Percentiles rank a stretch among this genome's conserved stretches.
Conservation (phyloP, 352 stramenopile species). For the Phytophthora agathidicida region DNA sequence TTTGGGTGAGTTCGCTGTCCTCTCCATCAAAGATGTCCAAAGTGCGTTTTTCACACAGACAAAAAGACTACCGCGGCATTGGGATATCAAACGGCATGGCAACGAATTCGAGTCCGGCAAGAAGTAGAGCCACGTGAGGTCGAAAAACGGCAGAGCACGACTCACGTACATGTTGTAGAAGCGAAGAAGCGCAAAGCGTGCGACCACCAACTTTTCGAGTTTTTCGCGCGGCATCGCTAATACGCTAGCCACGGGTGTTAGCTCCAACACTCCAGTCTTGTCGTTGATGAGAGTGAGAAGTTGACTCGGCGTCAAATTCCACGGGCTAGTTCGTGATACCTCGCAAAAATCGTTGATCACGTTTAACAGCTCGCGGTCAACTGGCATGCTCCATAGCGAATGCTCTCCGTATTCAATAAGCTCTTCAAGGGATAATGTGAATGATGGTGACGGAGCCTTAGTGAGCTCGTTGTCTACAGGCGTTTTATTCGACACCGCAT, state of each 20-base stretch:
- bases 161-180: conserved; percentile 80
- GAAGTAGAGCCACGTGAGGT: conserved; percentile 84
- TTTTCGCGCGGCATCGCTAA: conserved; percentile 15
- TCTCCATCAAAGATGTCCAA: conserved; percentile 73
- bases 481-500: not conserved
- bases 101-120: conserved; percentile 20
- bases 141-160: conserved; percentile 75
- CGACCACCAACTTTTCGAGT: conserved; percentile 40
- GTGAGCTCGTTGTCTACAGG: not conserved
- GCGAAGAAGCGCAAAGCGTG: conserved; percentile 68
- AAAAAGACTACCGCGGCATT: conserved; percentile 78
- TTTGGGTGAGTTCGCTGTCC: conserved; percentile 76
- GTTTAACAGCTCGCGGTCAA: conserved; percentile 49
- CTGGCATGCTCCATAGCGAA: conserved; percentile 39
- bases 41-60: conserved; percentile 80
- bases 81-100: conserved; percentile 56
- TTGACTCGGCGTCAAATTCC: conserved; percentile 58
- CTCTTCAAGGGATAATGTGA: conserved; percentile 21
- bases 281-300: conserved; percentile 43
- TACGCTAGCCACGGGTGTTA: conserved; percentile 10
- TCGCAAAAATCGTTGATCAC: conserved; percentile 66
- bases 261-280: conserved; percentile 19
- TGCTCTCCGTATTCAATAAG: conserved; percentile 41
- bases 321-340: conserved; percentile 53
- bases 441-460: not conserved